Conservation (phyloP, 23 red algal genomes). For the Gracilaria caudata region DNA sequence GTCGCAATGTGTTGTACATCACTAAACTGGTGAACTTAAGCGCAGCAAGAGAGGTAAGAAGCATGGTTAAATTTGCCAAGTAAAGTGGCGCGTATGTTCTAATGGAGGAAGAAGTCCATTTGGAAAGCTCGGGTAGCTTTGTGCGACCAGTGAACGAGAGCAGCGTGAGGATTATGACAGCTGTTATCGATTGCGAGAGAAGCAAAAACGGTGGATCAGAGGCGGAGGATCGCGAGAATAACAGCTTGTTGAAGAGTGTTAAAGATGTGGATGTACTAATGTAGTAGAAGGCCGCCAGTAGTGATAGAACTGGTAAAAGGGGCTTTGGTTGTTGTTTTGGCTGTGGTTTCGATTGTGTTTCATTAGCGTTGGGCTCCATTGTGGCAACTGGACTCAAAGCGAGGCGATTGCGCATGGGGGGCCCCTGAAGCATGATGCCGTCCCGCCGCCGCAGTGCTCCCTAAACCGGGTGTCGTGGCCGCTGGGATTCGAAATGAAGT, state of each 20-base stretch:
- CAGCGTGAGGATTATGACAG: constrained; percentile 30
- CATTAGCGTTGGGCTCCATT: neutral
- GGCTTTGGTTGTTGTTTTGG: neutral
- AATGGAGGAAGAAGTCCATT: constrained; percentile 13
- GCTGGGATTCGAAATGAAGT: no score
- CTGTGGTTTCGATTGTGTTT: neutral
- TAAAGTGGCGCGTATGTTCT: constrained; percentile 61
- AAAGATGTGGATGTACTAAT: constrained; percentile 70
- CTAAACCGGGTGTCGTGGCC: neutral
- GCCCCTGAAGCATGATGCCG: neutral
- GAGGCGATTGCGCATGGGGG: constrained; percentile 1
- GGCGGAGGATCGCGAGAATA: constrained; percentile 68
- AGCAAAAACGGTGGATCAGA: constrained; percentile 69
- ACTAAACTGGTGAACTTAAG: constrained; percentile 75
- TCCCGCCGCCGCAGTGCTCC: neutral
- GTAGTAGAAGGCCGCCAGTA: constrained; percentile 80
- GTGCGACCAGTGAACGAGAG: constrained; percentile 2
- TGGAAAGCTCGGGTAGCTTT: constrained; percentile 10
- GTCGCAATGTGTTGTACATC: constrained; percentile 92
- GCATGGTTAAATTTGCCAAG: constrained; percentile 71
- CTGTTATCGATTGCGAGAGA: constrained; percentile 58
- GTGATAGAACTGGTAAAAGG: neutral
- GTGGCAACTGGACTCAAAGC: neutral
- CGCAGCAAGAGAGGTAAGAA: constrained; percentile 72
- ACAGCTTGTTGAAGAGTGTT: constrained; percentile 85